phyloP scores from a whole-genome alignment of 164 flowering plant species.

The Cinnamomum micranthum region DNA sequence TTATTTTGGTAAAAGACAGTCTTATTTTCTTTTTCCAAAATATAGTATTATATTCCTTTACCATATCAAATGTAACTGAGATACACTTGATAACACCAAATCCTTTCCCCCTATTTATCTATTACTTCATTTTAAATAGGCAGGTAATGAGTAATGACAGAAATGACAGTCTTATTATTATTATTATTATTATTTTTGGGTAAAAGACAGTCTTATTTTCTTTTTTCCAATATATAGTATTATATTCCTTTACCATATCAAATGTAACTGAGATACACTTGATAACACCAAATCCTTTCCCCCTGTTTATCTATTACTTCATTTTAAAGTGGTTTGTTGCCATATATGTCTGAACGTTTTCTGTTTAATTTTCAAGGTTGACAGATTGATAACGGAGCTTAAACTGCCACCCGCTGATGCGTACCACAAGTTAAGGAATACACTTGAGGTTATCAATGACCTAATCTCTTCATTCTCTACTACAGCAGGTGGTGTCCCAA shows the following conservation, averaged over 20 bases:
- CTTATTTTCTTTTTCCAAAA: too few relatives aligned
- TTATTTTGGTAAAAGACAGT: too few relatives aligned
- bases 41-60: not conserved
- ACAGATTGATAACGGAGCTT: slow-evolving; percentile 95
- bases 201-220: too few relatives aligned
- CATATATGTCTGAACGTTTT: not conserved
- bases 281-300: not conserved
- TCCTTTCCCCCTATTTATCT: not conserved
- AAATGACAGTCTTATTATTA: too few relatives aligned
- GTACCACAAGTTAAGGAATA: slow-evolving; percentile 85
- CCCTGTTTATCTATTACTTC: not conserved
- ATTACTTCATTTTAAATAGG: not conserved
- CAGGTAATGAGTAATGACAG: too few relatives aligned
- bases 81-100: not conserved
- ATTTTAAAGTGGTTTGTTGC: not conserved
- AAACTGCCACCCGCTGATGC: slow-evolving; percentile 97
- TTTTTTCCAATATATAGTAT: too few relatives aligned
- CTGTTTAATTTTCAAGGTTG: slow-evolving; percentile 51
- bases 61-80: not conserved
- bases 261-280: not conserved
- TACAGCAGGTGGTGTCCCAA: slow-evolving; percentile 78
- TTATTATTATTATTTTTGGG: too few relatives aligned
- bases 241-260: not conserved
- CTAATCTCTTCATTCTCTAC: slow-evolving; percentile 81
- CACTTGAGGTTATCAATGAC: slow-evolving; percentile 78